Evolutionary conservation across 2,329 filamentous ascomycete species (phyloP).

Genomic region (Nannizziopsis arthrosporioides): DNA sequence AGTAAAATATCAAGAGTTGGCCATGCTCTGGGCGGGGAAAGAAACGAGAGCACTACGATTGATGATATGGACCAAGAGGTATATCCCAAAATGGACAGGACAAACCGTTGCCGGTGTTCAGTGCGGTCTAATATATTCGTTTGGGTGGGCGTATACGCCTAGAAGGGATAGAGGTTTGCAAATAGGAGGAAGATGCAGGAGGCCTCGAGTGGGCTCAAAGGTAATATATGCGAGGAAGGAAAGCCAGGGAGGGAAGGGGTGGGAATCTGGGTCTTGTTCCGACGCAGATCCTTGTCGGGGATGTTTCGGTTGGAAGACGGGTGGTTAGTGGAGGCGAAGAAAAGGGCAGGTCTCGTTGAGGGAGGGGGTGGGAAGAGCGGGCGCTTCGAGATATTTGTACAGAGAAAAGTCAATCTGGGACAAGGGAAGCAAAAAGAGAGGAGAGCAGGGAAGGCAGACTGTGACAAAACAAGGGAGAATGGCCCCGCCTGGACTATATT

Average conservation of each 20-base stretch:
- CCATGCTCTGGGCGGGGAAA: background rate
- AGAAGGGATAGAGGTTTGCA: background rate
- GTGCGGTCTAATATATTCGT: slow-evolving; percentile 4
- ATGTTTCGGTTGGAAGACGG: background rate
- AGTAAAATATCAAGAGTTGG: background rate
- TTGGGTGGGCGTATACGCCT: background rate
- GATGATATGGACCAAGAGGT: background rate
- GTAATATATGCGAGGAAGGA: slow-evolving; percentile 7
- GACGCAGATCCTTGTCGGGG: background rate
- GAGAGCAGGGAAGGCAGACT: background rate
- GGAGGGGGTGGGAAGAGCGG: background rate
- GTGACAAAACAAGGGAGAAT: background rate
- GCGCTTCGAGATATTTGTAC: slow-evolving; percentile 9
- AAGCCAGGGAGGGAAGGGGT: background rate
- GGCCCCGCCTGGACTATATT: too few relatives aligned
- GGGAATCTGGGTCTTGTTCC: background rate
- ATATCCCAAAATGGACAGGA: background rate
- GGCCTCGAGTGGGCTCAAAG: background rate
- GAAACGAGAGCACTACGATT: background rate
- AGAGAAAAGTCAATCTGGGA: background rate
- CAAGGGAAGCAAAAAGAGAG: background rate
- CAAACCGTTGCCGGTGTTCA: slow-evolving; percentile 1
- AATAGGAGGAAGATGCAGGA: background rate
- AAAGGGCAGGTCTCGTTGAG: background rate
- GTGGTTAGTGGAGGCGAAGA: background rate